Percentiles rank a stretch among this genome's conserved stretches.
Conservation (phyloP, 1,284 basidiomycete species). For the Puccinia coronata region DNA sequence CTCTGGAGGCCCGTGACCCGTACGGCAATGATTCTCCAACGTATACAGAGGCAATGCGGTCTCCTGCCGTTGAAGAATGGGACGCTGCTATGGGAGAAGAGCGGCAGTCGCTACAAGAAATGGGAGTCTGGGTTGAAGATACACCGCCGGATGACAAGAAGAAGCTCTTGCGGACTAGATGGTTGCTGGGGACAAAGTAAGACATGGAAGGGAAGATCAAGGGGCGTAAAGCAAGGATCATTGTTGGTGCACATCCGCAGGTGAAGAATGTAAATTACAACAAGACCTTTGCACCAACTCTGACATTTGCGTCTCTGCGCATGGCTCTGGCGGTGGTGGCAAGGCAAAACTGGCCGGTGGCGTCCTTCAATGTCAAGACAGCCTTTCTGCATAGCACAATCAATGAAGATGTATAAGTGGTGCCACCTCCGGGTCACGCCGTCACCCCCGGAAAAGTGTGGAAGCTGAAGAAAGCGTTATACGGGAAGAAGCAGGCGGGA, state of each 20-base stretch:
- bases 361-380: not conserved
- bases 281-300: too few relatives aligned
- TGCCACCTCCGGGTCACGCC: not conserved
- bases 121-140: not conserved
- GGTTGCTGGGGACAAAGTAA: not conserved
- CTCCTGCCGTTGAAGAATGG: not conserved
- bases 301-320: not conserved
- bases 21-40: not conserved
- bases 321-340: not conserved
- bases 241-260: not conserved
- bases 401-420: not conserved
- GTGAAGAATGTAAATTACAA: not conserved
- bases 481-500: constrained; percentile 13
- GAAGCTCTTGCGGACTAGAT: not conserved
- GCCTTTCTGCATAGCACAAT: not conserved
- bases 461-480: not conserved
- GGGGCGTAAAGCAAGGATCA: too few relatives aligned
- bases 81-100: too few relatives aligned
- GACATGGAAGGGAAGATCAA: not conserved
- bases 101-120: not conserved
- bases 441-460: not conserved
- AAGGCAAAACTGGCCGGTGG: not conserved
- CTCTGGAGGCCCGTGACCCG: not conserved
- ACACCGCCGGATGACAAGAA: not conserved
- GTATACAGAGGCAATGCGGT: not conserved